These are phyloP conservation scores for Hygrocybe punicea DNA, from an alignment of 768 basidiomycete species.

Conservation along the genomic window DNA sequence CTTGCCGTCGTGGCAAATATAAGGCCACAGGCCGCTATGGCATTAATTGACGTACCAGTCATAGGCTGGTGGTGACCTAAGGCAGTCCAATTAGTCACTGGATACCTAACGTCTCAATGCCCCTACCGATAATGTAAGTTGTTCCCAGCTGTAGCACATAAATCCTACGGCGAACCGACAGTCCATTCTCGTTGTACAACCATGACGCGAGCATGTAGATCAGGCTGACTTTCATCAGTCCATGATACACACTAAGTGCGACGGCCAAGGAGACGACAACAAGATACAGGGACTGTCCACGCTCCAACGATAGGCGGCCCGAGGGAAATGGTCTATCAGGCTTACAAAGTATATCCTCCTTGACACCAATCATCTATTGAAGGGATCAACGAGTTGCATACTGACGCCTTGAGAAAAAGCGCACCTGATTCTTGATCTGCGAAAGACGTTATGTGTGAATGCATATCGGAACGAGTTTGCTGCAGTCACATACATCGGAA, in stretches of 20 bases:
- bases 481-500: conserved; percentile 12
- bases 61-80: conserved; percentile 16
- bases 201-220: conserved; percentile 17
- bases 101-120: not conserved
- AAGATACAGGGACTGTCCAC: conserved; percentile 16
- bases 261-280: conserved; percentile 5
- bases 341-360: conserved; percentile 22
- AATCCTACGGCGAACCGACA: conserved; percentile 18
- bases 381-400: not conserved
- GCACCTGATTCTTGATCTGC: conserved; percentile 20
- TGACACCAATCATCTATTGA: conserved; percentile 14
- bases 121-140: conserved; percentile 18
- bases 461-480: not conserved
- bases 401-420: not conserved
- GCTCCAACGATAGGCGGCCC: conserved; percentile 16
- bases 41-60: conserved; percentile 14
- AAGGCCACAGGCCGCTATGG: conserved; percentile 29
- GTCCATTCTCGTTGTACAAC: conserved; percentile 20
- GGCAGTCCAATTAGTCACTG: not conserved
- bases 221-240: conserved; percentile 11
- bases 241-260: conserved; percentile 12
- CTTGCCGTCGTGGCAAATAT: conserved; percentile 37
- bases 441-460: not conserved
- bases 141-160: conserved; percentile 23
- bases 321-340: conserved; percentile 20